These are phyloP conservation scores for Ustilago curta DNA, from an alignment of 1,284 basidiomycete genomes.

Conservation along the genomic window DNA sequence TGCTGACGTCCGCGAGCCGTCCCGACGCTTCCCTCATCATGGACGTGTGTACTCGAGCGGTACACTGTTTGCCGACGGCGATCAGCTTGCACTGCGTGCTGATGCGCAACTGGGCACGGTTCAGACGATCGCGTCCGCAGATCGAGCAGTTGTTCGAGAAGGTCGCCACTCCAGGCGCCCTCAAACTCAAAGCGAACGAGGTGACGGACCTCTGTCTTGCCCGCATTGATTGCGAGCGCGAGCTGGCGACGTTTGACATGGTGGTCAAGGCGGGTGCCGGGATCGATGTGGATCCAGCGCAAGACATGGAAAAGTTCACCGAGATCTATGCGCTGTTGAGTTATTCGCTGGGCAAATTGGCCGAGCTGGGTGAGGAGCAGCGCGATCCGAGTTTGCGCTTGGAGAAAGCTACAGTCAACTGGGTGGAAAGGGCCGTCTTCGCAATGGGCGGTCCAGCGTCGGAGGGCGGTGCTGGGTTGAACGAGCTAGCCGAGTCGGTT, in stretches of 20 bases:
- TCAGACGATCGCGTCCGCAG: slow-evolving; percentile 47
- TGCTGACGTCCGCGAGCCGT: slow-evolving; percentile 17
- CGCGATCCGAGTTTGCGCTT: slow-evolving; percentile 39
- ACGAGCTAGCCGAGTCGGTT: slow-evolving; percentile 56
- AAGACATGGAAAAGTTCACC: slow-evolving; percentile 60
- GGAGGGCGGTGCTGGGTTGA: slow-evolving; percentile 49
- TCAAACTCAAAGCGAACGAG: slow-evolving; percentile 32
- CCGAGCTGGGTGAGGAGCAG: slow-evolving; percentile 20
- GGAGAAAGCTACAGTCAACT: slow-evolving; percentile 54
- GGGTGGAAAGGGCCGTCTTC: slow-evolving; percentile 54
- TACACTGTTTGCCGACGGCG: slow-evolving; percentile 50
- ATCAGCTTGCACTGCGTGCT: slow-evolving; percentile 49
- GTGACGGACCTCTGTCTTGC: slow-evolving; percentile 58
- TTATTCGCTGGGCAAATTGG: slow-evolving; percentile 41
- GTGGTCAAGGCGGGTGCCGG: slow-evolving; percentile 24
- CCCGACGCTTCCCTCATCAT: slow-evolving; percentile 47
- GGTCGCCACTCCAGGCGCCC: slow-evolving; percentile 30
- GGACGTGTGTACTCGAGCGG: slow-evolving; percentile 42
- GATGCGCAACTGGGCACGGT: slow-evolving; percentile 50
- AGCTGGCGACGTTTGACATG: slow-evolving; percentile 44
- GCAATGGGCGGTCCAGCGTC: slow-evolving; percentile 42
- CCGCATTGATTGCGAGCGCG: slow-evolving; percentile 63
- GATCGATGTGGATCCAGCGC: slow-evolving; percentile 38
- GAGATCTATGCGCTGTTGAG: slow-evolving; percentile 58
- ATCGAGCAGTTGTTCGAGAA: slow-evolving; percentile 53